Percentiles rank a stretch among this genome's conserved stretches.
Evolutionary conservation across 2,329 filamentous ascomycete species (phyloP).

Genomic region (Ophiostoma perfectum): DNA sequence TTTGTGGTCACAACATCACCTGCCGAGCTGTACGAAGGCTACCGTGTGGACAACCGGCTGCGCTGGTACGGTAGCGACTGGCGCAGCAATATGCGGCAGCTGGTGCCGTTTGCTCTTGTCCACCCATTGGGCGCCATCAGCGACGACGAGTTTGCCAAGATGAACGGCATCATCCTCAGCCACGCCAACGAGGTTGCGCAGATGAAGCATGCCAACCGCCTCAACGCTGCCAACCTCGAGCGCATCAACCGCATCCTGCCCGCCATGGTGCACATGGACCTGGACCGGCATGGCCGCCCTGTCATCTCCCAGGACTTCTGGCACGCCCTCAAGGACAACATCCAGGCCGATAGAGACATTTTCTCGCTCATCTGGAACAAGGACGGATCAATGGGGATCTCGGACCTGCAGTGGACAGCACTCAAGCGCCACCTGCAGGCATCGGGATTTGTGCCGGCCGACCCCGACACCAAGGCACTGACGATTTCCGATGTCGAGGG

Average conservation of each 20-base stretch:
- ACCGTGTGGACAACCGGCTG: slow-evolving; percentile 27
- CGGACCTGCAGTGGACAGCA: slow-evolving; percentile 45
- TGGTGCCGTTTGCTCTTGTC: slow-evolving; percentile 27
- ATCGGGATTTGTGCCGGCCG: slow-evolving; percentile 29
- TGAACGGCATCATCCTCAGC: slow-evolving; percentile 29
- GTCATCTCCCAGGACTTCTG: slow-evolving; percentile 59
- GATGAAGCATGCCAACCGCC: slow-evolving; percentile 31
- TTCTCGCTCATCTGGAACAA: slow-evolving; percentile 42
- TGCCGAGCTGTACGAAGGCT: slow-evolving; percentile 26
- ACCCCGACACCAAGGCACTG: slow-evolving; percentile 31
- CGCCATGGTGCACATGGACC: slow-evolving; percentile 50
- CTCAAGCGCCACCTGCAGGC: slow-evolving; percentile 40
- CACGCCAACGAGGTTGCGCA: slow-evolving; percentile 29
- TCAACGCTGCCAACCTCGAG: slow-evolving; percentile 38
- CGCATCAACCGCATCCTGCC: slow-evolving; percentile 50
- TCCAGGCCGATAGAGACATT: slow-evolving; percentile 45
- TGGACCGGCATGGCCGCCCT: slow-evolving; percentile 46
- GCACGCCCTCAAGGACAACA: slow-evolving; percentile 54
- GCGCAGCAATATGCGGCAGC: slow-evolving; percentile 27
- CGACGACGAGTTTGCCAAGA: slow-evolving; percentile 27
- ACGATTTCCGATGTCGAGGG: slow-evolving; percentile 29
- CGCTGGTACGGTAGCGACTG: slow-evolving; percentile 29
- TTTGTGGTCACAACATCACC: slow-evolving; percentile 25
- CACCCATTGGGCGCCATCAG: slow-evolving; percentile 27
- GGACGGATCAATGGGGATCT: slow-evolving; percentile 38